Conservation (phyloP, 768 basidiomycete species). For the Lactifluus hygrophoroides region DNA sequence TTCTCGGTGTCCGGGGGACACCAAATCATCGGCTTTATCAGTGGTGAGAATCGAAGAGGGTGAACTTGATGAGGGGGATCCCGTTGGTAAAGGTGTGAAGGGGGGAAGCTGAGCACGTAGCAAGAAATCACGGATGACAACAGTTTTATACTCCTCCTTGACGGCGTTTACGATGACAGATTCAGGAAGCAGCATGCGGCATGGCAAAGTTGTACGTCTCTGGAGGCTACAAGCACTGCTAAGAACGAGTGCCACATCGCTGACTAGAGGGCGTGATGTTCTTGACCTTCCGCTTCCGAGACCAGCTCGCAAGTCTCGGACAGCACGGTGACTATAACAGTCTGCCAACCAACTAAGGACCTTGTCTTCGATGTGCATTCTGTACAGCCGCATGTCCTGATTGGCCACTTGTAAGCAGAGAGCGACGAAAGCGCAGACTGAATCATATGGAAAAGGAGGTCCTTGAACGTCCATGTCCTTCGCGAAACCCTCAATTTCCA, state of each 20-base stretch:
- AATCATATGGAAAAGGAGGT: conserved; percentile 77
- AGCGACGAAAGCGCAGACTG: conserved; percentile 78
- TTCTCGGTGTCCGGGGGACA: conserved; percentile 49
- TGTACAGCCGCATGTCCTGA: conserved; percentile 76
- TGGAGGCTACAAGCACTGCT: conserved; percentile 53
- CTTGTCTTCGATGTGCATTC: conserved; percentile 82
- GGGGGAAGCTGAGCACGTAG: conserved; percentile 54
- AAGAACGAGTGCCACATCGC: conserved; percentile 57
- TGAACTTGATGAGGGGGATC: background rate
- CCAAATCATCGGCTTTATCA: conserved; percentile 27
- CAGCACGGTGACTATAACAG: conserved; percentile 48
- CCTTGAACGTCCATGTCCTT: conserved; percentile 89
- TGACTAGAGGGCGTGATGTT: conserved; percentile 44
- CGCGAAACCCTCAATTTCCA: conserved; percentile 70
- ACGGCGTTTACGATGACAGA: conserved; percentile 54
- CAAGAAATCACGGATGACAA: conserved; percentile 61
- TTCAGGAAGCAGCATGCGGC: conserved; percentile 55
- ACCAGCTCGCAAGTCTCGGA: conserved; percentile 29
- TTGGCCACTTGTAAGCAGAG: conserved; percentile 61
- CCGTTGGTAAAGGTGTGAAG: conserved; percentile 22
- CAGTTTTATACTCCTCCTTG: conserved; percentile 47
- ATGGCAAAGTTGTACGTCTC: conserved; percentile 38
- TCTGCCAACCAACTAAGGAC: conserved; percentile 74
- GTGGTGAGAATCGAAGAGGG: background rate
- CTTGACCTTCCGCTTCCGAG: conserved; percentile 30